phyloP scores from a whole-genome alignment of 768 basidiomycete species.

The Trichaptum fuscoviolaceum region DNA sequence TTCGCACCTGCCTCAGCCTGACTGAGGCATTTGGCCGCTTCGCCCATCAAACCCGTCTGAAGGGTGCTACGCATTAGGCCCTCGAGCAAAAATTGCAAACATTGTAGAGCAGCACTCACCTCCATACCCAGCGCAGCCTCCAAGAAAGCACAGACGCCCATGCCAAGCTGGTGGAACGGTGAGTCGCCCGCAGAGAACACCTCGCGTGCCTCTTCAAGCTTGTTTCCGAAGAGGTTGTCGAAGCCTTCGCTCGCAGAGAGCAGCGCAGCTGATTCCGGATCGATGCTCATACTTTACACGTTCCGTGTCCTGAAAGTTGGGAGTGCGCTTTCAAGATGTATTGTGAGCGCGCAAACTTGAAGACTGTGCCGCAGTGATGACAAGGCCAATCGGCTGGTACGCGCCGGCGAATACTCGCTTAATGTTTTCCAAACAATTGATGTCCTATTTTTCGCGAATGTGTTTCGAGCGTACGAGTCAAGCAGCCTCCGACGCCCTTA shows the following conservation, averaged over 20 bases:
- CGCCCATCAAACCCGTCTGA: constrained; percentile 56
- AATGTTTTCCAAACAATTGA: too few relatives aligned
- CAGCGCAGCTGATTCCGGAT: constrained; percentile 14
- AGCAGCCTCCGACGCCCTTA: too few relatives aligned
- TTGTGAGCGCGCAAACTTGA: too few relatives aligned
- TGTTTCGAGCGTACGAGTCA: too few relatives aligned
- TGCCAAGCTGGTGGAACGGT: constrained; percentile 69
- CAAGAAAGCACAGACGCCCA: constrained; percentile 67
- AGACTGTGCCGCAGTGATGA: not conserved
- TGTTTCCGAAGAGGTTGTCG: constrained; percentile 63
- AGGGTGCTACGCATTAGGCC: not conserved
- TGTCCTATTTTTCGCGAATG: too few relatives aligned
- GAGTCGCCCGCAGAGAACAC: constrained; percentile 48
- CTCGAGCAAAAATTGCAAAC: not conserved
- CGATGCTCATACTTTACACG: not conserved
- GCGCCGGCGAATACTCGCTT: constrained; percentile 21
- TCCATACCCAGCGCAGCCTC: constrained; percentile 83
- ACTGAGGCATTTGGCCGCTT: constrained; percentile 52
- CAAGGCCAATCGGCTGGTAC: not conserved
- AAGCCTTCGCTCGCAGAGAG: constrained; percentile 47
- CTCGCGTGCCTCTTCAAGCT: constrained; percentile 48
- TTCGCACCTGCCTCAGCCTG: constrained; percentile 58
- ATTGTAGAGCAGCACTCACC: constrained; percentile 28
- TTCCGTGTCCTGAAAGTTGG: not conserved
- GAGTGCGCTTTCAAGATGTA: not conserved